phyloP scores from a whole-genome alignment of 2,329 filamentous ascomycete species.

The Aspergillus brasiliensis region DNA sequence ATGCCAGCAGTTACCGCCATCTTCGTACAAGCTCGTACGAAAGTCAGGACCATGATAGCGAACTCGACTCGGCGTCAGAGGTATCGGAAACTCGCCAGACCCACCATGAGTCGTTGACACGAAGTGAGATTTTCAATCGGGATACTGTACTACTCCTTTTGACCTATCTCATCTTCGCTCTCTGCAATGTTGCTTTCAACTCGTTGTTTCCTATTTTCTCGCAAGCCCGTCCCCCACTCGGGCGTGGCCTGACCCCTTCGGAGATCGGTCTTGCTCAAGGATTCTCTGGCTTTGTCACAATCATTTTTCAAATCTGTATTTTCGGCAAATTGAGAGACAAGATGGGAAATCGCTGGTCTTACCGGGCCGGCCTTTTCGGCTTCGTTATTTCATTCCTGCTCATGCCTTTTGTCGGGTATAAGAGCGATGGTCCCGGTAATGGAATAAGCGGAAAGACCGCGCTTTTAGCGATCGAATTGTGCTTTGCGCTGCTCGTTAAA shows the following conservation, averaged over 20 bases:
- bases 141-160: slow-evolving; percentile 79
- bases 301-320: slow-evolving; percentile 83
- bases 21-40: slow-evolving; percentile 28
- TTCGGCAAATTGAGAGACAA: slow-evolving; percentile 78
- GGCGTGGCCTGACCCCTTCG: slow-evolving; percentile 71
- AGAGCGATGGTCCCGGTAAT: slow-evolving; percentile 61
- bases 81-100: slow-evolving; percentile 41
- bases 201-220: slow-evolving; percentile 93
- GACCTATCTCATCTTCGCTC: slow-evolving; percentile 90
- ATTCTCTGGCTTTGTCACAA: slow-evolving; percentile 80
- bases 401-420: slow-evolving; percentile 88
- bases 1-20: slow-evolving; percentile 31
- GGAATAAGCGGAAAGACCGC: slow-evolving; percentile 61
- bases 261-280: slow-evolving; percentile 86
- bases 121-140: slow-evolving; percentile 68
- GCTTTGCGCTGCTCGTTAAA: slow-evolving; percentile 77
- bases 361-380: slow-evolving; percentile 74
- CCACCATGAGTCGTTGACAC: slow-evolving; percentile 52
- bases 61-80: slow-evolving; percentile 49
- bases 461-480: slow-evolving; percentile 81
- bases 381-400: slow-evolving; percentile 80
- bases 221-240: slow-evolving; percentile 71
- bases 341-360: slow-evolving; percentile 83
- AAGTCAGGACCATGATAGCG: slow-evolving; percentile 43
- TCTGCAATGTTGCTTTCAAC: slow-evolving; percentile 94